phyloP scores from a whole-genome alignment of 2,329 filamentous ascomycete species.

The Aspergillus intermedius region DNA sequence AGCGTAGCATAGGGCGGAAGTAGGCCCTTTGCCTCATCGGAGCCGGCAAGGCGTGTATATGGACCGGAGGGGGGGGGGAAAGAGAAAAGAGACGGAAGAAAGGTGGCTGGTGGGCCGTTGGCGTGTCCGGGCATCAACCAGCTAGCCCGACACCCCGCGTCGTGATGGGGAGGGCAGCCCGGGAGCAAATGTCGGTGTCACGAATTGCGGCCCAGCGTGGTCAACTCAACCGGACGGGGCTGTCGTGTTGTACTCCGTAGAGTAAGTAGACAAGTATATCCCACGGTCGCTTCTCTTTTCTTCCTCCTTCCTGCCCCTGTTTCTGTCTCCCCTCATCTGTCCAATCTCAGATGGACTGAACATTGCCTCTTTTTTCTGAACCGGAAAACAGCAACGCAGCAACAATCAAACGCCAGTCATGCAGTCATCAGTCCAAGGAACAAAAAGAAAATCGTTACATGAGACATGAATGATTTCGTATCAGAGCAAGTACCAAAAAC shows the following conservation, averaged over 20 bases:
- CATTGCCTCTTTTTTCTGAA: too few relatives aligned
- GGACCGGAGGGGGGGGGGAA: neutral
- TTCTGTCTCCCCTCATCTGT: neutral
- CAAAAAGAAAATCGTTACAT: conserved; percentile 31
- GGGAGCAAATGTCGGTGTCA: too few relatives aligned
- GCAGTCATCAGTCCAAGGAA: conserved; percentile 32
- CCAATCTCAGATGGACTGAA: neutral
- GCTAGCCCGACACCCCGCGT: neutral
- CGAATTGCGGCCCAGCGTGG: too few relatives aligned
- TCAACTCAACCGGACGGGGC: too few relatives aligned
- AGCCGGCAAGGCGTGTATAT: too few relatives aligned
- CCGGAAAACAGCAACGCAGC: conserved; percentile 5
- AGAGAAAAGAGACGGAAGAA: neutral
- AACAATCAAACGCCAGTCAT: conserved; percentile 31
- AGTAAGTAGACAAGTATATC: neutral
- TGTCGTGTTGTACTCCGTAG: too few relatives aligned
- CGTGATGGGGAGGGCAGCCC: too few relatives aligned
- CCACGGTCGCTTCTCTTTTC: neutral
- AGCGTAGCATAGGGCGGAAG: too few relatives aligned
- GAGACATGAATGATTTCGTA: conserved; percentile 15
- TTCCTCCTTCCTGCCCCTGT: neutral
- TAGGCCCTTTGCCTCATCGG: too few relatives aligned
- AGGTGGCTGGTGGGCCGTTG: neutral
- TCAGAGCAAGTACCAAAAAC: conserved; percentile 11
- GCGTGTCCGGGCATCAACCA: neutral